Base-by-base conservation (phyloP, 768 basidiomycete genomes). In the Amanita jacksonii region DNA sequence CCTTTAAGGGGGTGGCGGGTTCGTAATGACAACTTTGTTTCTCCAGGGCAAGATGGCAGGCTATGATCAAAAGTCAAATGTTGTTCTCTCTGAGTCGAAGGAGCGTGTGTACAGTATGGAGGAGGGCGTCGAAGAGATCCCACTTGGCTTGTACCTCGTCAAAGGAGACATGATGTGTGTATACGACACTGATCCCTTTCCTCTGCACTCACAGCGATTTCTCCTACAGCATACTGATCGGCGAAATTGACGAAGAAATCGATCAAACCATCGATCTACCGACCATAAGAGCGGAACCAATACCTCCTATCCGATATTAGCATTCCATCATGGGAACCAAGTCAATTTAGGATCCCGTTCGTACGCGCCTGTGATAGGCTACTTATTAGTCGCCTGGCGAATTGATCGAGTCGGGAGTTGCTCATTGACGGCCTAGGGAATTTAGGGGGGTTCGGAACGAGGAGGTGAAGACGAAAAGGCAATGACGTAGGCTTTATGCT, bases 101-200 rank as follows among this genome's bases (percentile, higher is more conserved):
- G 96, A 99, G 60, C 81, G 94, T 53, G 81, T 97, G 25, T 98
- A 87, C 62, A 87, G 84, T 57, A 64, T 76, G 42, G 96, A 99
- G 12, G 87, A 88, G 55, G 85, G 86, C 31, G 91, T 96, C 20
- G 89, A 97, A 63, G 92, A 97, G 70, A 80, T 92, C 8, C 86
- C 90, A 0, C 70, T 98, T 19, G 96, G 96, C 0, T 70, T 98
- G 35, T 98, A 99, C 63, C 81, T 99, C 56, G 91, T 99, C 58
- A 92, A 97, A 56, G 96, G 96, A 2, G 96, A 99, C 60, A 92
- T 92, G 74, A 92, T 94, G 96, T 97, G 55, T 62, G 90, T 78
- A 10, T 22, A 20, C 20, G n/a, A n/a, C 33, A 36, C 38, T 23
- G 12, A 32, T 16, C 39, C 33, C 31, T 16, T 39, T 25, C 24